Conservation (phyloP, 805 yeast species). For the Teunomyces barrocoloradensis region DNA sequence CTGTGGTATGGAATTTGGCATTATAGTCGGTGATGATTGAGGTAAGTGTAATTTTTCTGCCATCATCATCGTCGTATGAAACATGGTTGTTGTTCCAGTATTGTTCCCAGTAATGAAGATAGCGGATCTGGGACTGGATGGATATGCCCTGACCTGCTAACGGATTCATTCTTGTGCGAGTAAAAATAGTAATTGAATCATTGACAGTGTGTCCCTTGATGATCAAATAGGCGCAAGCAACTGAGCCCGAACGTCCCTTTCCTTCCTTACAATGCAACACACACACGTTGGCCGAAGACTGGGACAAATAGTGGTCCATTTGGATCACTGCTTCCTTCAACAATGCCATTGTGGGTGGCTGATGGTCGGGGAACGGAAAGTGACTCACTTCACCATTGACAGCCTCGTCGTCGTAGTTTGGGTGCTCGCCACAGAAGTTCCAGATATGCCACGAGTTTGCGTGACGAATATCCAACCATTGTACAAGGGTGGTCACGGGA, state of each 20-base stretch:
- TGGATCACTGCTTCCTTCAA: constrained; percentile 44
- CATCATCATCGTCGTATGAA: not conserved
- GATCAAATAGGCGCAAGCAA: constrained; percentile 61
- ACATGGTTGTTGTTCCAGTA: not conserved
- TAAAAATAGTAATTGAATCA: constrained; percentile 53
- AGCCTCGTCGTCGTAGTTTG: constrained; percentile 39
- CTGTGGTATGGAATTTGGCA: not conserved
- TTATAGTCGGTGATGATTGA: not conserved
- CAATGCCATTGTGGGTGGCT: constrained; percentile 62
- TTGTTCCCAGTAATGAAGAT: constrained; percentile 53
- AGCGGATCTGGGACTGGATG: constrained; percentile 66
- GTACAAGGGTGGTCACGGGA: constrained; percentile 48
- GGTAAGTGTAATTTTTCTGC: not conserved
- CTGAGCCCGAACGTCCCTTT: constrained; percentile 85
- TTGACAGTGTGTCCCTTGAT: constrained; percentile 22
- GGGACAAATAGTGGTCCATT: constrained; percentile 43
- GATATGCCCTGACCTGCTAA: constrained; percentile 67
- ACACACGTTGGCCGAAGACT: constrained; percentile 46
- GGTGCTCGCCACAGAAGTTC: constrained; percentile 63
- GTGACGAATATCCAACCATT: constrained; percentile 36
- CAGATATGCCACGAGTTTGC: constrained; percentile 66
- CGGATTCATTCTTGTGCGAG: constrained; percentile 53
- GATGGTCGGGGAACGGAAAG: constrained; percentile 74
- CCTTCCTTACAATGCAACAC: constrained; percentile 88
- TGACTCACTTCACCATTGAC: constrained; percentile 33